Conservation (phyloP, 2,329 filamentous ascomycete species). For the Pestalotiopsis sp. region DNA sequence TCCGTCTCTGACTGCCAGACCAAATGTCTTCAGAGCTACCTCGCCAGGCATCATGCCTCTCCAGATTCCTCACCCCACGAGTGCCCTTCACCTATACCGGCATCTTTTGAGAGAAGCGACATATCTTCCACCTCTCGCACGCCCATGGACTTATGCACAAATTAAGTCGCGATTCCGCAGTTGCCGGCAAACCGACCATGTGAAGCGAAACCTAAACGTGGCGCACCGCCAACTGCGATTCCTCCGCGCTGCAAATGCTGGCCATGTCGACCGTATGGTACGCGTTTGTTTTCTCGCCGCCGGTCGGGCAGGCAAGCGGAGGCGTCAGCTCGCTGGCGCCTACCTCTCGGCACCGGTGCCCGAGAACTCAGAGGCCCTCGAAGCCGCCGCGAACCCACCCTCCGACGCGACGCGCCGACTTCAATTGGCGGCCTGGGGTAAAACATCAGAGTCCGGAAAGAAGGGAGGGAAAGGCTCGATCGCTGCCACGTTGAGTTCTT, state of each 20-base stretch:
- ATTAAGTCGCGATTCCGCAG: constrained; percentile 51
- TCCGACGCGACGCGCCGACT: not conserved
- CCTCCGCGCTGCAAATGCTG: constrained; percentile 56
- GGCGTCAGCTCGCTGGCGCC: constrained; percentile 47
- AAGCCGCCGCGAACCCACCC: constrained; percentile 18
- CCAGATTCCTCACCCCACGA: constrained; percentile 35
- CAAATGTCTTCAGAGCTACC: not conserved
- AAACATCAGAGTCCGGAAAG: not conserved
- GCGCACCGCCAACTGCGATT: constrained; percentile 47
- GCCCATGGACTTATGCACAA: constrained; percentile 42
- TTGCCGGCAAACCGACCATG: constrained; percentile 29
- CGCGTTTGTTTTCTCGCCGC: constrained; percentile 52
- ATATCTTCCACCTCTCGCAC: constrained; percentile 59
- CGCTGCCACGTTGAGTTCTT: constrained; percentile 17
- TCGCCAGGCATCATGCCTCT: constrained; percentile 30
- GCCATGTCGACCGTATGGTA: constrained; percentile 49
- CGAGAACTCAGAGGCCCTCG: constrained; percentile 42
- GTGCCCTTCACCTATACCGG: constrained; percentile 54
- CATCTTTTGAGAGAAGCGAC: constrained; percentile 62
- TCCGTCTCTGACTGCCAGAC: not conserved
- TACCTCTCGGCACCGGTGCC: constrained; percentile 42
- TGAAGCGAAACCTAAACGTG: constrained; percentile 36
- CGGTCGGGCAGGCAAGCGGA: constrained; percentile 53
- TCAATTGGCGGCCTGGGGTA: not conserved
- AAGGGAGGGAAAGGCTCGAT: not conserved